Evolutionary conservation across 116 monocot genomes (phyloP), one percentile per base, ranked within the genome.

Genomic region (Papilionanthe hybrid): DNA sequence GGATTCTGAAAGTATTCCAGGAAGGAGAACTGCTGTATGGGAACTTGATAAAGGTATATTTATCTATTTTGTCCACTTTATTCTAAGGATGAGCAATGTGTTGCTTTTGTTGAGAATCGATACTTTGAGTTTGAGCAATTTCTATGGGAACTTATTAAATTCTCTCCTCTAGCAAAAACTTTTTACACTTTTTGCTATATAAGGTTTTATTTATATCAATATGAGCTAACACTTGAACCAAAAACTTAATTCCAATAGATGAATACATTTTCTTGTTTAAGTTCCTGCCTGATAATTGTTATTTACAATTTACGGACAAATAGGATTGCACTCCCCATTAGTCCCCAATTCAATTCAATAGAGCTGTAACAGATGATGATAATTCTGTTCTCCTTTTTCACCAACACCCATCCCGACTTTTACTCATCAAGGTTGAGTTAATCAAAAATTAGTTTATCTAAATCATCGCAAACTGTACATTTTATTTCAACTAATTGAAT

Each of bases 31-130:
- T 58, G 98, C 95, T 56, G 93, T 99, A 76, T 99, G 98, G 98
- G 98, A 99, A 82, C 63, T 99, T 50, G 98, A 99, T 86, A 95
- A 99, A 93, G 98, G 98, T 98, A 79, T 78, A 58, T 12, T n/a
- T 55, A 28, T 75, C 29, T 55, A 47, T 19, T 57, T 11, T 78
- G 41, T 76, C 29, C 28, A 9, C 75, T 37, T 37, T 37, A 37
- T 37, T 37, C 37, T 37, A 37, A 37, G 37, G 37, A 37, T 37
- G 3, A 37, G 18, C 17, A 19, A 18, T 58, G n/a, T 58, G 58
- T 19, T 58, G 0, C 58, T 58, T 58, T 58, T 58, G 28, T 67
- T 67, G 23, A 28, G 6, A 23, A 9, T 7, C 28, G 12, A 27
- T 67, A 10, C 5, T 67, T 67, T 67, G 0, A 29, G 6, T 67